These are phyloP conservation scores for Arabis hirsuta DNA, from an alignment of 345 rosid genomes.

Conservation along the genomic window DNA sequence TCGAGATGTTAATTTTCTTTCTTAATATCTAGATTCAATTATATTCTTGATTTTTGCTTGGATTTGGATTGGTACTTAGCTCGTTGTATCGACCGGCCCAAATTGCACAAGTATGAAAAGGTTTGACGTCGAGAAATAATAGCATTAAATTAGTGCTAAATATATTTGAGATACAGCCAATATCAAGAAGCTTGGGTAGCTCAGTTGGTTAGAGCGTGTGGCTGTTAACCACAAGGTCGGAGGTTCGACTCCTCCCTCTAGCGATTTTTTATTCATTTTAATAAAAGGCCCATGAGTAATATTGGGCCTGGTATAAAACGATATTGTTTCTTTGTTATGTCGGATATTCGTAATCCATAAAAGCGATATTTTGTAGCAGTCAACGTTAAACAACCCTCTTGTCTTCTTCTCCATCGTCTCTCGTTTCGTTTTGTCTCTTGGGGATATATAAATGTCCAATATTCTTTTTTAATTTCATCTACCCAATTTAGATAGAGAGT, in stretches of 20 bases:
- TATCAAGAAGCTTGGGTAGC: conserved; percentile 63
- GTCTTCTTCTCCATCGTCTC: no score
- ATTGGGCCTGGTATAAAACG: not conserved
- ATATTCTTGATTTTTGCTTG: not conserved
- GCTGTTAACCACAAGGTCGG: conserved; percentile 76
- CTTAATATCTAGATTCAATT: not conserved
- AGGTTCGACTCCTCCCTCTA: conserved; percentile 43
- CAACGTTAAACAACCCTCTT: conserved; percentile 26
- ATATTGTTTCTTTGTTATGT: not conserved
- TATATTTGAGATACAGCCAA: no score
- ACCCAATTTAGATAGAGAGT: conserved; percentile 29
- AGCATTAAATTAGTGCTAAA: no score
- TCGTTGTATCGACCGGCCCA: no score
- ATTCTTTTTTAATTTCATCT: not conserved
- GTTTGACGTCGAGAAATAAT: no score
- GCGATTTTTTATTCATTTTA: not conserved
- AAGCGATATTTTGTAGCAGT: conserved; percentile 30
- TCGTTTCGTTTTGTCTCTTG: conserved; percentile 7
- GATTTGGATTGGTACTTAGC: not conserved
- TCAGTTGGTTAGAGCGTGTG: conserved; percentile 97
- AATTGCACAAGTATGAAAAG: no score
- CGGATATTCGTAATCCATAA: conserved; percentile 28
- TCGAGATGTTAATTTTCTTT: not conserved
- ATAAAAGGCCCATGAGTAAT: not conserved
- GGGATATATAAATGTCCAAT: not conserved